Conservation (phyloP, 495 filamentous ascomycete species). For the Talaromyces adpressus region DNA sequence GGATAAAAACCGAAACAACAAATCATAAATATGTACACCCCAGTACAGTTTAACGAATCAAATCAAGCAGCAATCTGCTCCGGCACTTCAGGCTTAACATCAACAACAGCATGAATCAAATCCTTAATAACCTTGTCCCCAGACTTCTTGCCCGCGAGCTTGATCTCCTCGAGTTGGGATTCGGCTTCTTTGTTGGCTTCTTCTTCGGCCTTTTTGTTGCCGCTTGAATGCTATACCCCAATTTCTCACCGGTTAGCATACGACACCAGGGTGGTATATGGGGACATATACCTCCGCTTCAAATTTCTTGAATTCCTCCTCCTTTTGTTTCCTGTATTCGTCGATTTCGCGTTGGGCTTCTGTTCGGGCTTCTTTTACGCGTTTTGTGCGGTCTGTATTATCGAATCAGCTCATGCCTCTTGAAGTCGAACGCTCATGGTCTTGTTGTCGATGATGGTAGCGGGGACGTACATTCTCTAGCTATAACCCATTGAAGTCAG, state of each 20-base stretch:
- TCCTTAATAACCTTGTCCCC: conserved; percentile 74
- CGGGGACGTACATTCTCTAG: conserved; percentile 61
- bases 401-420: not conserved
- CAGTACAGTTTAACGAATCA: too few relatives aligned
- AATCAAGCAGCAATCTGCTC: conserved; percentile 34
- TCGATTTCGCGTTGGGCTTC: conserved; percentile 99
- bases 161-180: conserved; percentile 73
- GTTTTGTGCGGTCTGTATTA: conserved; percentile 80
- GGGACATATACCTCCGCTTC: conserved; percentile 67
- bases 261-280: not conserved
- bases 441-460: not conserved
- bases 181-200: conserved; percentile 80
- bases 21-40: not conserved
- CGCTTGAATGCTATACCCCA: conserved; percentile 62
- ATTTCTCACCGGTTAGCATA: not conserved
- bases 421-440: not conserved
- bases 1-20: not conserved
- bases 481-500: conserved; percentile 36
- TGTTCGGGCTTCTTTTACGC: conserved; percentile 87
- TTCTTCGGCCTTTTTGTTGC: conserved; percentile 81
- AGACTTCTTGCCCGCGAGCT: conserved; percentile 67
- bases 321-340: conserved; percentile 82
- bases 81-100: conserved; percentile 67
- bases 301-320: conserved; percentile 91
- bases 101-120: conserved; percentile 69